Evolutionary conservation across 2,329 filamentous ascomycete genomes (phyloP).

Genomic region (Monilinia laxa): DNA sequence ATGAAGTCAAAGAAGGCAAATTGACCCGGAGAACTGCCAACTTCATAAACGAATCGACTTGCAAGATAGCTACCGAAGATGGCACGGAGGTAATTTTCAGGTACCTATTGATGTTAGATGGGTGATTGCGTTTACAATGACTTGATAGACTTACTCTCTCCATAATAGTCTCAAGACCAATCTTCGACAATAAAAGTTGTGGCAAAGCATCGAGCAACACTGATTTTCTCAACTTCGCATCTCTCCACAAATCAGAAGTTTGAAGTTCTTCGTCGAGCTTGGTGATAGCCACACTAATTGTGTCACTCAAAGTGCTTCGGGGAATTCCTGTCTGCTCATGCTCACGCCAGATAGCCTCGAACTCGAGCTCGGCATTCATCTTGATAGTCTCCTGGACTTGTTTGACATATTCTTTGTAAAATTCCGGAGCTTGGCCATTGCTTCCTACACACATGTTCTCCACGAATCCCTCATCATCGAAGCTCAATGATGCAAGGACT

Average conservation of each 20-base stretch:
- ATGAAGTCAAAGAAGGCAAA: slow-evolving; percentile 96
- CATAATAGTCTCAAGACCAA: slow-evolving; percentile 86
- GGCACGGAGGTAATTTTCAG: slow-evolving; percentile 85
- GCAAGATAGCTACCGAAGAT: slow-evolving; percentile 97
- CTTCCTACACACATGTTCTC: slow-evolving; percentile 89
- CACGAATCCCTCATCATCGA: slow-evolving; percentile 84
- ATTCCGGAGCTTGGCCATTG: slow-evolving; percentile 75
- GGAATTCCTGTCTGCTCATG: slow-evolving; percentile 76
- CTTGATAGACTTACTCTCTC: slow-evolving; percentile 58
- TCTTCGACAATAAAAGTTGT: slow-evolving; percentile 78
- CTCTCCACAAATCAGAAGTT: slow-evolving; percentile 86
- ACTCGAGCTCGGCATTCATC: slow-evolving; percentile 88
- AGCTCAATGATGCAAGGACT: slow-evolving; percentile 89
- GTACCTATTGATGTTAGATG: slow-evolving; percentile 54
- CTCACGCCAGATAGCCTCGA: slow-evolving; percentile 98
- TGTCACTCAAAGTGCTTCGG: slow-evolving; percentile 86
- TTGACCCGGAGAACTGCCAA: slow-evolving; percentile 87
- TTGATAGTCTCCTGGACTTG: slow-evolving; percentile 88
- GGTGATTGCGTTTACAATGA: neutral
- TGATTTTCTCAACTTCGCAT: slow-evolving; percentile 71
- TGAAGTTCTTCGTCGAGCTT: slow-evolving; percentile 95
- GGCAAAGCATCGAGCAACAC: slow-evolving; percentile 86
- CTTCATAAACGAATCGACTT: slow-evolving; percentile 93
- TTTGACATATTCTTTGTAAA: slow-evolving; percentile 92
- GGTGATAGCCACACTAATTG: slow-evolving; percentile 89